These are phyloP conservation scores for Candolleomyces eurysporus DNA, from an alignment of 768 basidiomycete genomes.

Conservation along the genomic window DNA sequence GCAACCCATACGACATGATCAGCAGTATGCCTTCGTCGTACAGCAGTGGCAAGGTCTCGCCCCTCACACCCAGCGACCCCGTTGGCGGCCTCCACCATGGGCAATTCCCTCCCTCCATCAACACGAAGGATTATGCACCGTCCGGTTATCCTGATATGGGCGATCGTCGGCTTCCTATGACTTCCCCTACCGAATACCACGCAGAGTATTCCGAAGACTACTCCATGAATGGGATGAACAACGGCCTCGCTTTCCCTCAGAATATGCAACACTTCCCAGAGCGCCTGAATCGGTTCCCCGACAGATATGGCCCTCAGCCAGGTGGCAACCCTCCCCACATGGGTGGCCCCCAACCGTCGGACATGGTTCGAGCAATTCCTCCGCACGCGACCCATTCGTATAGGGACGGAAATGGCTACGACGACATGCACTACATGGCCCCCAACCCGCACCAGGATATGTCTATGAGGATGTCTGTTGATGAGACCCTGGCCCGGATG, in stretches of 20 bases:
- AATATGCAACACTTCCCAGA: constrained; percentile 60
- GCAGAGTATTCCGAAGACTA: constrained; percentile 67
- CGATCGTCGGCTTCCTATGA: constrained; percentile 41
- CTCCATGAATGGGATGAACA: constrained; percentile 45
- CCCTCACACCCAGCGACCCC: constrained; percentile 68
- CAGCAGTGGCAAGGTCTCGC: constrained; percentile 74
- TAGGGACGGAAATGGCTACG: constrained; percentile 45
- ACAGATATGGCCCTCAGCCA: constrained; percentile 50
- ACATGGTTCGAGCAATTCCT: constrained; percentile 65
- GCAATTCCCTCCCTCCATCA: constrained; percentile 46
- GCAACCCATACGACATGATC: constrained; percentile 65
- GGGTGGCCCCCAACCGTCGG: constrained; percentile 44
- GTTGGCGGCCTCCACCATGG: constrained; percentile 56
- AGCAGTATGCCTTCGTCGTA: constrained; percentile 61
- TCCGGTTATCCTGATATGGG: constrained; percentile 57
- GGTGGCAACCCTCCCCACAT: constrained; percentile 48
- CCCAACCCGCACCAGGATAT: constrained; percentile 54
- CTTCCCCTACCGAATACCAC: constrained; percentile 47
- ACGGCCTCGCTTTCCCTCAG: constrained; percentile 45
- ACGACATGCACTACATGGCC: constrained; percentile 59
- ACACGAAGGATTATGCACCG: constrained; percentile 57
- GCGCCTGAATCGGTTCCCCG: constrained; percentile 56
- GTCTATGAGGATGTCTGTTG: constrained; percentile 63
- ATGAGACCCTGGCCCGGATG: constrained; percentile 62
- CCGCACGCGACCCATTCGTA: constrained; percentile 71